phyloP scores from a whole-genome alignment of 2,329 filamentous ascomycete genomes.

The Epichloe uncinata region DNA sequence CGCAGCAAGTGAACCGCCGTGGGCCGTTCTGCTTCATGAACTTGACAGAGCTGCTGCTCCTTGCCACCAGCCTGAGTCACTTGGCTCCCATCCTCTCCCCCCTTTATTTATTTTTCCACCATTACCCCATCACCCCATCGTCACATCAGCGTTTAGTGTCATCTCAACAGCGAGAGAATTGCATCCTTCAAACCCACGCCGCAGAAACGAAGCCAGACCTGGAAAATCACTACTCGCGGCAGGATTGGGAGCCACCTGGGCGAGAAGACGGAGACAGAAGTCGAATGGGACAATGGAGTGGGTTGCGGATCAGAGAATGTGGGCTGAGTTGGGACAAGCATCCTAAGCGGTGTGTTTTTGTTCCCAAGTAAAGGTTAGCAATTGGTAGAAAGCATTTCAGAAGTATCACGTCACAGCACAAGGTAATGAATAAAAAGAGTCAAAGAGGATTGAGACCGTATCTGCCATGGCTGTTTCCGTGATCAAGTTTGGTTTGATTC shows the following conservation, averaged over 20 bases:
- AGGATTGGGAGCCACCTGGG: not conserved
- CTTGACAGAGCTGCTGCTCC: conserved; percentile 3
- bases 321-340: conserved; percentile 2
- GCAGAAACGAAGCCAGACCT: not conserved
- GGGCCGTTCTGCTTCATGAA: not conserved
- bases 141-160: conserved; percentile 11
- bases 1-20: not conserved
- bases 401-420: conserved; percentile 10
- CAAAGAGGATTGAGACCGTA: not conserved
- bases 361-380: conserved; percentile 4
- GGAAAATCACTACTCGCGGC: not conserved
- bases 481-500: not conserved
- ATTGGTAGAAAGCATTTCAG: conserved; percentile 7
- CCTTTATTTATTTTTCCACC: not conserved
- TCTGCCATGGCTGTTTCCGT: not conserved
- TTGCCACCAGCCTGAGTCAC: conserved; percentile 5
- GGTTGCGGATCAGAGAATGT: conserved; percentile 3
- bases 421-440: conserved; percentile 6
- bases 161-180: conserved; percentile 6
- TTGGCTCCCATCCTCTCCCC: not conserved
- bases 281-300: not conserved
- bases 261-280: conserved; percentile 2
- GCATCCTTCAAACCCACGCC: not conserved
- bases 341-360: conserved; percentile 3
- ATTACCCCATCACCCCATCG: conserved; percentile 2